Evolutionary conservation across 73 alveolate genomes (phyloP).

Genomic region (Paraurostyla sp.): DNA sequence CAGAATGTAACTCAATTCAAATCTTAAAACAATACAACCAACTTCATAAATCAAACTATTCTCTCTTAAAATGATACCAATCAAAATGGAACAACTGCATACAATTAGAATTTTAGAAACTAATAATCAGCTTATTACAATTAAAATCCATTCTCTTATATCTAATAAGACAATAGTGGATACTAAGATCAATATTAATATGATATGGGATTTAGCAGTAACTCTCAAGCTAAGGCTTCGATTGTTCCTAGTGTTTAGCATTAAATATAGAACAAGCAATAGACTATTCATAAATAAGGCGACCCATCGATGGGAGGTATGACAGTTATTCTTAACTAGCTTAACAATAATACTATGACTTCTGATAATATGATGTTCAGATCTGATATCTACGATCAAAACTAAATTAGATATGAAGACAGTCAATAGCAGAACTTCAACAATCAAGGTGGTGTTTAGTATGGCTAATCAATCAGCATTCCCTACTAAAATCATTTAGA

Average conservation of each 20-base stretch:
- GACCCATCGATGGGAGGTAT: background rate
- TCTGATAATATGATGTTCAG: background rate
- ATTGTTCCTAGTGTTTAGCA: too few relatives aligned
- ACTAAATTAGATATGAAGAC: background rate
- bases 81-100: too few relatives aligned
- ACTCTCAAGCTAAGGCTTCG: too few relatives aligned
- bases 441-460: too few relatives aligned
- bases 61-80: background rate
- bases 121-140: slow-evolving; percentile 9
- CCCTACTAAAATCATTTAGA: background rate
- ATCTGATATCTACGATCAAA: background rate
- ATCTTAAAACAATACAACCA: slow-evolving; percentile 25
- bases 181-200: background rate
- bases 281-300: background rate
- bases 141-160: slow-evolving; percentile 45
- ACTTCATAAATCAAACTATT: slow-evolving; percentile 25
- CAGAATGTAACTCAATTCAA: background rate
- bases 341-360: slow-evolving; percentile 11
- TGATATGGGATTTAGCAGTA: background rate
- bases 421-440: too few relatives aligned
- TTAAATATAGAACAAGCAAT: too few relatives aligned
- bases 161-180: slow-evolving; percentile 4
- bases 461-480: too few relatives aligned
- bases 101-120: background rate
- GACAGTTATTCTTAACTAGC: slow-evolving; percentile 12